Percentiles rank a stretch among this genome's conserved stretches.
Conservation (phyloP, 805 yeast species). For the Candida tibetensis region DNA sequence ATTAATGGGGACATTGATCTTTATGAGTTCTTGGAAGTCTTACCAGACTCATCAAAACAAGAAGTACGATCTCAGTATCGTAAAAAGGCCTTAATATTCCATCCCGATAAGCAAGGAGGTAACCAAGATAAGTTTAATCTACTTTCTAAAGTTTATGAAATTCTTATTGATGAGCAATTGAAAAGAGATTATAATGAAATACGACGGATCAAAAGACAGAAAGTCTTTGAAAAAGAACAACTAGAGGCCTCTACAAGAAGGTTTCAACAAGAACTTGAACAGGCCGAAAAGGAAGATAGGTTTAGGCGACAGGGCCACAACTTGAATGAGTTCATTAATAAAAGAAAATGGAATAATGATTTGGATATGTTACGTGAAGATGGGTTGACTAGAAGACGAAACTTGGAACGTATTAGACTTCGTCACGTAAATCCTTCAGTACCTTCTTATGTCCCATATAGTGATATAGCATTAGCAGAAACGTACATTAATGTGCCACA, state of each 20-base stretch:
- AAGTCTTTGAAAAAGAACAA: slow-evolving; percentile 9
- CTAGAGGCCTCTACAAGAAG: slow-evolving; percentile 21
- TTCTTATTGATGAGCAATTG: slow-evolving; percentile 24
- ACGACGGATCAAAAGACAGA: slow-evolving; percentile 13
- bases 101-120: slow-evolving; percentile 39
- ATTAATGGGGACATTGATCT: slow-evolving; percentile 27
- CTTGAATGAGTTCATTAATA: slow-evolving; percentile 3
- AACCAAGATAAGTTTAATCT: slow-evolving; percentile 26
- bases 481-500: background rate
- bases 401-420: slow-evolving; percentile 17
- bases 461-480: slow-evolving; percentile 17
- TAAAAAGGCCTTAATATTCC: slow-evolving; percentile 33
- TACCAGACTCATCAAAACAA: slow-evolving; percentile 17
- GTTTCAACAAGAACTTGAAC: slow-evolving; percentile 29
- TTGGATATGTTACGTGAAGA: slow-evolving; percentile 25
- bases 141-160: slow-evolving; percentile 29
- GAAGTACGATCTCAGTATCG: slow-evolving; percentile 33
- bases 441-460: slow-evolving; percentile 16
- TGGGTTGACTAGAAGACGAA: slow-evolving; percentile 23
- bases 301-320: slow-evolving; percentile 1
- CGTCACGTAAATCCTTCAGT: background rate
- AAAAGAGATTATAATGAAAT: slow-evolving; percentile 31
- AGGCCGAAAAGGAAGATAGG: slow-evolving; percentile 20
- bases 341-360: slow-evolving; percentile 3
- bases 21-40: slow-evolving; percentile 25